Base-by-base conservation (phyloP, 352 stramenopile genomes). In the Phytophthora tubulina region DNA sequence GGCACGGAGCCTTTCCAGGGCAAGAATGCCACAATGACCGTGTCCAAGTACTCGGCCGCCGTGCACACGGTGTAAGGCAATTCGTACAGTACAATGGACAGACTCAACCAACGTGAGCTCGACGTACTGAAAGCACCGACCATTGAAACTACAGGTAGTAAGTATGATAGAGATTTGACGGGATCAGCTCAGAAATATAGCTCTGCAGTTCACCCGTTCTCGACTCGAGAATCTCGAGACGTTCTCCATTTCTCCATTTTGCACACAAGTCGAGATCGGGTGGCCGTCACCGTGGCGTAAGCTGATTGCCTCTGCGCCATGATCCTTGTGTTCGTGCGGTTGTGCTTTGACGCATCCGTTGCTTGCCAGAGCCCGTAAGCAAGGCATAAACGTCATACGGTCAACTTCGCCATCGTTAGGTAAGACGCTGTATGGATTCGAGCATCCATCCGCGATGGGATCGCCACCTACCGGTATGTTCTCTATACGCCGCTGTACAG, bases 1-100 rank as follows among this genome's bases (percentile, higher is more conserved):
- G 73, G 73, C 45, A 77, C 69, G 11, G 70, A 77, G 57, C 70
- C 70, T 2, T 78, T 81, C 58, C 50, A 60, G 8, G 73, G 53
- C 31, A 68, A 70, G 21, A 78, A 81, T 30, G 72, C 57, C 56
- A 76, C 53, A n/a, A 39, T 79, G 17, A 73, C 61, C 0, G 66
- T 72, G 41, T 56, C 51, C 2, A 65, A 71, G 36, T 75, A 78
- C 66, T 75, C 66, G 46, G 56, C 63, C 0, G 66, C 67, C 6
- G 60, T 68, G 15, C 58, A 63, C 54, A 61, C 44, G 15, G 46
- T 21, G 13, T 56, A 69, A 41, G 55, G 4, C n/a, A 10, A 30
- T 30, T 6, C 8, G 5, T 11, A 21, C 39, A 27, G 21, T 45
- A 45, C 64, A 76, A 51, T 11, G 8, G 39, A n/a, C 15, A n/a